phyloP scores from a whole-genome alignment of 2,329 filamentous ascomycete species.

The Cladosporium colombiae region DNA sequence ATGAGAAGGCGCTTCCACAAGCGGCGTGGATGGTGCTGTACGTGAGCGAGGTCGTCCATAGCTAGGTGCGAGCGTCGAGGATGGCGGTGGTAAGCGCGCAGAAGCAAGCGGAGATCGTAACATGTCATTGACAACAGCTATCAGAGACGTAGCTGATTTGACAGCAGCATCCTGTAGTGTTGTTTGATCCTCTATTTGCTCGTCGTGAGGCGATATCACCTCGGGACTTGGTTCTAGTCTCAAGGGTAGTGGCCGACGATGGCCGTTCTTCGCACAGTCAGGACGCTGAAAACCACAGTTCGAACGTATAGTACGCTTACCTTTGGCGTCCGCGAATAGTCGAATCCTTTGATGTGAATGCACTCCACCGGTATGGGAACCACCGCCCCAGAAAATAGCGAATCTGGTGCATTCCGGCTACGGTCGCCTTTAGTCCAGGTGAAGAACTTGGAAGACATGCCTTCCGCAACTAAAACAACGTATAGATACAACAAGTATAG shows the following conservation, averaged over 20 bases:
- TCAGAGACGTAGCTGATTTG: conserved; percentile 38
- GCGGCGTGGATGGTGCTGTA: conserved; percentile 43
- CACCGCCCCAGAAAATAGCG: conserved; percentile 42
- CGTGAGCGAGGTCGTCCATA: conserved; percentile 43
- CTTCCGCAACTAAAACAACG: conserved; percentile 9
- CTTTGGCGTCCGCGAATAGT: conserved; percentile 26
- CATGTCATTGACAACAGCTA: conserved; percentile 46
- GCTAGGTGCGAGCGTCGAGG: conserved; percentile 37
- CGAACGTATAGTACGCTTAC: conserved; percentile 17
- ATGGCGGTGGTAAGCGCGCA: conserved; percentile 30
- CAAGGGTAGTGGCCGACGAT: conserved; percentile 32
- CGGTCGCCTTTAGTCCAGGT: conserved; percentile 47
- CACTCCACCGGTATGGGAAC: conserved; percentile 39
- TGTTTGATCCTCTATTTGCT: conserved; percentile 27
- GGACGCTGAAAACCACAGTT: background rate
- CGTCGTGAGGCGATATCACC: background rate
- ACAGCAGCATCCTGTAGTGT: conserved; percentile 36
- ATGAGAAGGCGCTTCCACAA: conserved; percentile 28
- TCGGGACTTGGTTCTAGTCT: conserved; percentile 25
- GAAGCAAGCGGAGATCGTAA: conserved; percentile 43
- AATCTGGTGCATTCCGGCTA: conserved; percentile 33
- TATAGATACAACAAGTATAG: conserved; percentile 11
- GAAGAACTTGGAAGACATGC: conserved; percentile 45
- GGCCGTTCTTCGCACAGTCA: background rate
- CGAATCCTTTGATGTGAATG: conserved; percentile 33